A percentile compares a stretch with the other conserved stretches of the same genome.
phyloP scores from a whole-genome alignment of 805 yeast genomes.

The Saccharomycopsis fermentans region DNA sequence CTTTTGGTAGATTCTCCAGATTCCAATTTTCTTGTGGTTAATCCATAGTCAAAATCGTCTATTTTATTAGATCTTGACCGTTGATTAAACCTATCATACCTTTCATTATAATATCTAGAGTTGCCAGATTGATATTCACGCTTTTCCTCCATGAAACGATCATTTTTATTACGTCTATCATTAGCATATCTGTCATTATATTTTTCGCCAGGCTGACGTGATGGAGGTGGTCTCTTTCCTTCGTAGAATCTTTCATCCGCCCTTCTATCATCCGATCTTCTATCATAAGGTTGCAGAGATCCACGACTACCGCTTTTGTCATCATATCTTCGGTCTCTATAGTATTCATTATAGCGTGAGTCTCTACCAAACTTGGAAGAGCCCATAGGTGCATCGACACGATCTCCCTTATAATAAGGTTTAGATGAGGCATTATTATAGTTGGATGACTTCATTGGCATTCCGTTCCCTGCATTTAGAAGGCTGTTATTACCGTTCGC shows the following conservation, averaged over 20 bases:
- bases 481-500: not conserved
- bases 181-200: not conserved
- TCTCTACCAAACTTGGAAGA: not conserved
- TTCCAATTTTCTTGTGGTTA: not conserved
- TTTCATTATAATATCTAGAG: not conserved
- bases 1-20: not conserved
- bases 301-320: not conserved
- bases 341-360: not conserved
- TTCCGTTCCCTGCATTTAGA: not conserved
- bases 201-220: not conserved
- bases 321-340: constrained; percentile 1
- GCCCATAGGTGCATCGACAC: not conserved
- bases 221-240: not conserved
- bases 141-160: not conserved
- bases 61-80: not conserved
- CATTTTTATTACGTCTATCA: not conserved
- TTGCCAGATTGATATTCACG: not conserved
- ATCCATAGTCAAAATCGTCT: not conserved
- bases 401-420: not conserved
- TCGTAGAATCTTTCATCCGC: not conserved
- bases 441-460: not conserved
- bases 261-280: not conserved
- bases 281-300: not conserved
- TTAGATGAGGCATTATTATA: not conserved
- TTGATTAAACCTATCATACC: not conserved